Evolutionary conservation across 2,329 filamentous ascomycete species (phyloP).

Genomic region (Fusarium sp.): DNA sequence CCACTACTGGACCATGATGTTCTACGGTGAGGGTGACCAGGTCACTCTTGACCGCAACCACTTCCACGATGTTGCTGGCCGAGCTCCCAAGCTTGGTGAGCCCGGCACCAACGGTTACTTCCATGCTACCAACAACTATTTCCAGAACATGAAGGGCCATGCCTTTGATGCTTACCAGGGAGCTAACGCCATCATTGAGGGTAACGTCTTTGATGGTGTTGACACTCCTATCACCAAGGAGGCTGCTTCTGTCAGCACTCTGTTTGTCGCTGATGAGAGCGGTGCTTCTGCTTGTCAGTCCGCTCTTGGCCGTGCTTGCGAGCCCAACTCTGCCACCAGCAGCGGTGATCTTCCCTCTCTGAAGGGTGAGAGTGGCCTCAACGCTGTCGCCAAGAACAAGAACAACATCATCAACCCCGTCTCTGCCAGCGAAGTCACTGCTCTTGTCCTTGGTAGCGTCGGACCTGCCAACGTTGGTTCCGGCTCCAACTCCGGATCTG

Average conservation of each 20-base stretch:
- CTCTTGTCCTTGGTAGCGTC: slow-evolving; percentile 34
- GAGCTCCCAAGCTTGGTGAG: slow-evolving; percentile 44
- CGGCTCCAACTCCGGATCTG: slow-evolving; percentile 27
- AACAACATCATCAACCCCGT: slow-evolving; percentile 38
- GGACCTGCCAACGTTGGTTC: slow-evolving; percentile 40
- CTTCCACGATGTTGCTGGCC: slow-evolving; percentile 41
- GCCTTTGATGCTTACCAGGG: slow-evolving; percentile 59
- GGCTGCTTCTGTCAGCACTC: slow-evolving; percentile 24
- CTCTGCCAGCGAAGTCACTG: slow-evolving; percentile 35
- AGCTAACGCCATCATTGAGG: slow-evolving; percentile 37
- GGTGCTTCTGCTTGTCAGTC: slow-evolving; percentile 30
- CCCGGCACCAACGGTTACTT: slow-evolving; percentile 30
- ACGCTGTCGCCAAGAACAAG: slow-evolving; percentile 15
- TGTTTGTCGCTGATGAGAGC: slow-evolving; percentile 30
- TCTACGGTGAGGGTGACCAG: slow-evolving; percentile 41
- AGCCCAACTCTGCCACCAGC: slow-evolving; percentile 26
- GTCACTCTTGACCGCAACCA: slow-evolving; percentile 41
- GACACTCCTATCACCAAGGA: slow-evolving; percentile 46
- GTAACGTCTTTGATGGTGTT: slow-evolving; percentile 42
- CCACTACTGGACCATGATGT: slow-evolving; percentile 47
- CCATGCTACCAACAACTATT: slow-evolving; percentile 42
- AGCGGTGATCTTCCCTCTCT: slow-evolving; percentile 38
- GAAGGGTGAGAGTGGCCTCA: slow-evolving; percentile 29
- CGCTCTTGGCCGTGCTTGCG: slow-evolving; percentile 35
- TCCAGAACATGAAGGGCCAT: slow-evolving; percentile 49